These are phyloP conservation scores for Fusarium anguioides DNA, from an alignment of 2,329 filamentous ascomycete species.

Conservation along the genomic window DNA sequence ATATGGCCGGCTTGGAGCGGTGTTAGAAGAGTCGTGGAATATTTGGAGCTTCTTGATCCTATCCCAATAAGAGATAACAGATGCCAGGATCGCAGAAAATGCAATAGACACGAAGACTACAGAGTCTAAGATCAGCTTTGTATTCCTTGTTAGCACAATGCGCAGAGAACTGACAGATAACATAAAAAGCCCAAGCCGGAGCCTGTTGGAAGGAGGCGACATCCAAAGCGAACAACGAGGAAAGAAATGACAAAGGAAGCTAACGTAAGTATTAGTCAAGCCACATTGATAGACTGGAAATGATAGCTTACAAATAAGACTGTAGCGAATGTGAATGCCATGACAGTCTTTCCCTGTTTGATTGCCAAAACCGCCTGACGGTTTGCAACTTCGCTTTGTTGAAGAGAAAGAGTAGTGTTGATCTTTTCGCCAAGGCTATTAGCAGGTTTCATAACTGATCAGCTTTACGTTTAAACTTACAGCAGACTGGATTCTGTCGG, in stretches of 20 bases:
- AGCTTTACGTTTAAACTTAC: not conserved
- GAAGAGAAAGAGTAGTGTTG: slow-evolving; percentile 22
- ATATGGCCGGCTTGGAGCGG: too few species aligned
- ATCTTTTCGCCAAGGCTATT: not conserved
- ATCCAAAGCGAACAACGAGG: not conserved
- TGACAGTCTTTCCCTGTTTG: not conserved
- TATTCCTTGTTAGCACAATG: too few species aligned
- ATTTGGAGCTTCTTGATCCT: too few species aligned
- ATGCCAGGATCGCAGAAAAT: not conserved
- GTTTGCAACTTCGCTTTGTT: slow-evolving; percentile 10
- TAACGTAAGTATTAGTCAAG: not conserved
- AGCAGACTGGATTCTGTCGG: slow-evolving; percentile 26
- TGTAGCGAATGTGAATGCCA: not conserved
- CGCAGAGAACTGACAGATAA: not conserved
- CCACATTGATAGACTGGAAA: fast-evolving
- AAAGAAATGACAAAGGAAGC: not conserved
- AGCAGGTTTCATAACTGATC: not conserved
- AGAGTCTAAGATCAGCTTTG: not conserved
- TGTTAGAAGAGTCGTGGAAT: too few species aligned
- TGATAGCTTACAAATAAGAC: not conserved
- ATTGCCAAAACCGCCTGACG: not conserved
- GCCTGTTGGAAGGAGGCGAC: not conserved
- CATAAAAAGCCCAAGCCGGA: not conserved
- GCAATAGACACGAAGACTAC: not conserved
- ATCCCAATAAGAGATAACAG: not conserved